Evolutionary conservation across 768 basidiomycete species (phyloP), one percentile per base, ranked within the genome.

Genomic region (Pulveroboletus sp.): DNA sequence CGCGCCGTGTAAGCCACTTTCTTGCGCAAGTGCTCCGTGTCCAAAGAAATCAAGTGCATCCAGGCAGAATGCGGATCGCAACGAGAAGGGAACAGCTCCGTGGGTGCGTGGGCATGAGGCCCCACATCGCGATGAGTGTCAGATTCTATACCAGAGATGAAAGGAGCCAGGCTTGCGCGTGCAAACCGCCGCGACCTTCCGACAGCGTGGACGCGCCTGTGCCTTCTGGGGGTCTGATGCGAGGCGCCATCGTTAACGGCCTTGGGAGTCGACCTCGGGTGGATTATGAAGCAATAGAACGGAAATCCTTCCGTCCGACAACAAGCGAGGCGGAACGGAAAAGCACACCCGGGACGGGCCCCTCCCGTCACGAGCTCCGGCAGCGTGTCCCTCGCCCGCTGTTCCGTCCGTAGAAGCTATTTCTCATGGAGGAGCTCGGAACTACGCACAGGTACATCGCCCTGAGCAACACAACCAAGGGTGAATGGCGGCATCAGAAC

Each of bases 191-290:
- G 54, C 46, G 40, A 55, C 50, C 52, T 47, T 59, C 50, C 48
- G 51, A 39, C 30, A 21, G 39, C 37, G 37, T 51, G 54, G 42
- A 45, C 45, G 40, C n/a, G 48, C 28, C 37, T 47, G 50, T 38
- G 41, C 32, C 38, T 39, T 33, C 18, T 11, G 12, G 17, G 42
- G 6, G 11, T 47, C 43, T 38, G 47, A 36, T 38, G 49, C 39
- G 51, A 62, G 59, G 59, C 51, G 48, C 60, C 63, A 54, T 65
- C 42, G 52, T 43, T 3, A 21, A 39, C 47, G 32, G 24, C 39
- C 36, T 42, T 35, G 30, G 40, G 35, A 54, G 49, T 35, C 18
- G 24, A 41, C 7, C 28, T 36, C 1, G 21, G 21, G 41, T 44
- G 46, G 38, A 40, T 46, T n/a, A 51, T 39, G 49, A 40, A 50